Conservation (phyloP, 257 asterid species). For the Solanum stenotomum region DNA sequence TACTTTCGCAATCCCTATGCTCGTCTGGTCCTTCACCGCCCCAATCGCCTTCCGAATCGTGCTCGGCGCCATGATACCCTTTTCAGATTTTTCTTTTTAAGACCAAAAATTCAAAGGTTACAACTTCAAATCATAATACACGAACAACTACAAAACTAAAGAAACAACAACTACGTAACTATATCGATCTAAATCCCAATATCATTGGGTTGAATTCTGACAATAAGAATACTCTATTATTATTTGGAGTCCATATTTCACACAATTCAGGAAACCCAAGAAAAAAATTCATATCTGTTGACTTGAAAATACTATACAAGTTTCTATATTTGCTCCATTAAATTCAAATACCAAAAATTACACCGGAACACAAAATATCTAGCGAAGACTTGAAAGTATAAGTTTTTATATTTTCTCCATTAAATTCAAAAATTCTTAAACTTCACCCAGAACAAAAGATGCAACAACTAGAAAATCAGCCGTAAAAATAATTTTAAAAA, state of each 20-base stretch:
- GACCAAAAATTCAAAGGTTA: background rate
- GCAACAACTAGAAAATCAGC: background rate
- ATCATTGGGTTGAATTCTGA: background rate
- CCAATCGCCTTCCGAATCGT: slow-evolving; percentile 64
- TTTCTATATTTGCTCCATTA: background rate
- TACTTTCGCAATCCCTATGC: slow-evolving; percentile 57
- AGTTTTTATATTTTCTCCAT: background rate
- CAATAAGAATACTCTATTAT: background rate
- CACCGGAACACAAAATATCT: background rate
- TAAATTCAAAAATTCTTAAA: background rate
- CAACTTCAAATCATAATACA: background rate
- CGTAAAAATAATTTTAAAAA: background rate
- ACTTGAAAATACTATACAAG: background rate
- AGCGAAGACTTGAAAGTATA: background rate
- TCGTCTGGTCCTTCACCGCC: slow-evolving; percentile 63
- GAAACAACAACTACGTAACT: background rate
- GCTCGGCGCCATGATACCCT: slow-evolving; percentile 36
- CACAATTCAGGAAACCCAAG: background rate
- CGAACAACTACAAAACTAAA: background rate
- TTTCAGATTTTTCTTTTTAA: background rate
- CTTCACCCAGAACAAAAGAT: background rate
- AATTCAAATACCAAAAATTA: background rate
- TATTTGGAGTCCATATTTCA: background rate
- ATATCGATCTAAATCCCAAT: background rate
- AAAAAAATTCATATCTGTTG: background rate